phyloP scores from a whole-genome alignment of 768 basidiomycete genomes.

The Tulasnella sp. region DNA sequence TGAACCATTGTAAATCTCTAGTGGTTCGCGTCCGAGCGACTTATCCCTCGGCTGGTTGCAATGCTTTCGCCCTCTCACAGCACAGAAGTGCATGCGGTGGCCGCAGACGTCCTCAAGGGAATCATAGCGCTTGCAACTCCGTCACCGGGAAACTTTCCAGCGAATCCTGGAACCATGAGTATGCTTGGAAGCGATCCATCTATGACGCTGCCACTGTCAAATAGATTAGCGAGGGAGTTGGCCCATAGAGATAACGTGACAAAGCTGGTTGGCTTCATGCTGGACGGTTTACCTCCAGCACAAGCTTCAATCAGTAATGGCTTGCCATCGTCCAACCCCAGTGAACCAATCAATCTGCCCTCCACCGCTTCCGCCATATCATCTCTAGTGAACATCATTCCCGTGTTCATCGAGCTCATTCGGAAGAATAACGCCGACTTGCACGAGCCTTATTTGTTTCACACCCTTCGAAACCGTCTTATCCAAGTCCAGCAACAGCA shows the following conservation, averaged over 20 bases:
- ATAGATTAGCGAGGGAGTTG: constrained; percentile 80
- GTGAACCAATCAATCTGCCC: not conserved
- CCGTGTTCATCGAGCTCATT: constrained; percentile 85
- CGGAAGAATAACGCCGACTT: constrained; percentile 98
- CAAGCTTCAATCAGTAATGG: constrained; percentile 3
- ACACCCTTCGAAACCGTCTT: constrained; percentile 80
- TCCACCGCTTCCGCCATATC: constrained; percentile 32
- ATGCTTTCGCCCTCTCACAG: constrained; percentile 70
- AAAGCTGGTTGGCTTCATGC: constrained; percentile 63
- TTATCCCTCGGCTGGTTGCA: constrained; percentile 71
- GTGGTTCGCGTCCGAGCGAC: constrained; percentile 80
- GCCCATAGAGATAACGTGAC: constrained; percentile 60
- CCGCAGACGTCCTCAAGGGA: constrained; percentile 83
- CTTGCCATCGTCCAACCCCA: not conserved
- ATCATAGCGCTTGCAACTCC: constrained; percentile 92
- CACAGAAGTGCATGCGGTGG: constrained; percentile 69
- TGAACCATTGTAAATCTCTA: constrained; percentile 27
- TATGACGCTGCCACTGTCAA: constrained; percentile 53
- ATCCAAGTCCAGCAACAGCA: constrained; percentile 73
- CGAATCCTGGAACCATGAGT: constrained; percentile 56
- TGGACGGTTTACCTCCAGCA: constrained; percentile 43
- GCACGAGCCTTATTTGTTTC: constrained; percentile 94
- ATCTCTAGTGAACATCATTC: constrained; percentile 75
- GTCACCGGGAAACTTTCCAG: constrained; percentile 54
- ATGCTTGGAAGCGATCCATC: constrained; percentile 21